A percentile compares a stretch with the other conserved stretches of the same genome.
These are phyloP conservation scores for Pleurotus giganteus DNA, from an alignment of 768 basidiomycete genomes.

Conservation along the genomic window DNA sequence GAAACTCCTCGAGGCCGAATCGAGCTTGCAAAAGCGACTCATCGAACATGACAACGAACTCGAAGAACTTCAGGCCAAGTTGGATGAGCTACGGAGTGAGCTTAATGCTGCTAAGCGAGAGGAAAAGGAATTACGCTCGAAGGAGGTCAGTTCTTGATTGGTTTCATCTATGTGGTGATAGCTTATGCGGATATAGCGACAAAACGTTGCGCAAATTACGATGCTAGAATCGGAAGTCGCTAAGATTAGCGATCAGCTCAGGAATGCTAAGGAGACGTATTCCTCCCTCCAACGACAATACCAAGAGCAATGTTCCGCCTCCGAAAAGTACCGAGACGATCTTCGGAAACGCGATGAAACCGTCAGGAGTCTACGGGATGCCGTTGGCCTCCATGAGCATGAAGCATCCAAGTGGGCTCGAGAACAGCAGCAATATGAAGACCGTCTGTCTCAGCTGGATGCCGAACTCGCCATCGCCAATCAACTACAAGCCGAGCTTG, in stretches of 20 bases:
- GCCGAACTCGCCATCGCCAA: constrained; percentile 67
- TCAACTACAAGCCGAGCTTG: constrained; percentile 70
- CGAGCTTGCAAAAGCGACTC: constrained; percentile 61
- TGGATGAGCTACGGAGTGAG: constrained; percentile 80
- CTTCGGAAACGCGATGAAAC: constrained; percentile 75
- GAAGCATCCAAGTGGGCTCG: constrained; percentile 66
- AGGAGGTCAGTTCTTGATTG: constrained; percentile 58
- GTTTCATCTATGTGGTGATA: neutral
- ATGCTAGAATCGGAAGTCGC: constrained; percentile 77
- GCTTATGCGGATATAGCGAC: constrained; percentile 40
- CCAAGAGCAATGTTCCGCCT: constrained; percentile 81
- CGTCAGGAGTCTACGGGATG: constrained; percentile 63
- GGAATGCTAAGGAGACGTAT: constrained; percentile 70
- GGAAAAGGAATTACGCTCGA: constrained; percentile 87
- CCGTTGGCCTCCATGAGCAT: constrained; percentile 54
- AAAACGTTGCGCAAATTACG: constrained; percentile 63
- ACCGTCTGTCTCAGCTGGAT: constrained; percentile 68
- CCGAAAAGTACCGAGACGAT: constrained; percentile 75
- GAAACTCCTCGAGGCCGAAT: constrained; percentile 75
- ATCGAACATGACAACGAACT: constrained; percentile 80
- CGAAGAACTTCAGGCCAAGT: constrained; percentile 69
- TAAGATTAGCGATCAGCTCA: constrained; percentile 71
- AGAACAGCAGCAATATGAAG: constrained; percentile 72
- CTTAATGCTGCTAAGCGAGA: constrained; percentile 80
- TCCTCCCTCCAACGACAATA: constrained; percentile 83